Base-by-base conservation (phyloP, 805 yeast genomes). In the Tetrapisispora pingtungensis region DNA sequence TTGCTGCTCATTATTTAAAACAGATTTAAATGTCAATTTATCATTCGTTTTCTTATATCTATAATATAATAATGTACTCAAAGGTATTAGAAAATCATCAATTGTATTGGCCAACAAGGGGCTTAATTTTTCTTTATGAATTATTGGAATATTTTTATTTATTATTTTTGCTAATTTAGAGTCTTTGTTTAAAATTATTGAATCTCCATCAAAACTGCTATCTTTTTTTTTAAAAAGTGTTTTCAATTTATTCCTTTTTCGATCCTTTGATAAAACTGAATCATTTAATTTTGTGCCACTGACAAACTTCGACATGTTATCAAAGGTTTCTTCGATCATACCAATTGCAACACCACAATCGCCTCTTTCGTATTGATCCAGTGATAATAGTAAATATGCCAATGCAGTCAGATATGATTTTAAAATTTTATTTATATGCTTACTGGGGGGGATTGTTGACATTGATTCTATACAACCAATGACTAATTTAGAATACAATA, bases 11-110 rank as follows among this genome's bases (percentile, higher is more conserved):
- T 58, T 50, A 7, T 36, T 43, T 18, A 54, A 53, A 2, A 59
- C 47, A 2, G 53, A 43, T 41, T 58, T 52, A 36, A 55, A 57
- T 20, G 53, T 45, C n/a, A 59, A 39, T 37, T 55, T 57, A 15
- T 61, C 65, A 41, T 61, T 61, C 7, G 61, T 57, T 38, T 50
- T 55, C 15, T 47, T 40, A 41, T 58, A 62, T 27, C 64, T 58
- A 37, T 59, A 58, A 22, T 52, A 49, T 35, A 62, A 38, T 15
- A 62, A 43, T 32, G 45, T 47, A 17, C 51, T 47, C 34, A 62
- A 45, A 3, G 65, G 66, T 15, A 61, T 43, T 17, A 62, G 34
- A 31, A 62, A 61, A 33, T 54, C 56, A 10, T 56, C 51, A 19
- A 62, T 37, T 0, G 60, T 53, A 18, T 49, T 54, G 7, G 46